A percentile compares a stretch with the other conserved stretches of the same genome.
Conservation (phyloP, 805 yeast species). For the Candida stauntonica region DNA sequence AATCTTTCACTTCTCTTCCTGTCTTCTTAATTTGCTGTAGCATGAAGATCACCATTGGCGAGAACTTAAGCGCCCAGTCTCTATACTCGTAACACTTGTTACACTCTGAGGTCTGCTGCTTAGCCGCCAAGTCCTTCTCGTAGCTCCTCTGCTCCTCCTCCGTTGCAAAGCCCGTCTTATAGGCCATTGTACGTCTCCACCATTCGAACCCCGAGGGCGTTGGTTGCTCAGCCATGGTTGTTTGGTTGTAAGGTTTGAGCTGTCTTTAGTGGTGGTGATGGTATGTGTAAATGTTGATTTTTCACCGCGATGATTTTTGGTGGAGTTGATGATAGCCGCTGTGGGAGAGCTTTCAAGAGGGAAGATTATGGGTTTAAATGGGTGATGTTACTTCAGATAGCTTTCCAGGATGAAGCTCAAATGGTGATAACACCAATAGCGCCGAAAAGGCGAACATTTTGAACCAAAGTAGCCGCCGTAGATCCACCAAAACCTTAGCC, state of each 20-base stretch:
- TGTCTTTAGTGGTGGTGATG: no score
- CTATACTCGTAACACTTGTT: conserved; percentile 65
- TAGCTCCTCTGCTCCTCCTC: conserved; percentile 49
- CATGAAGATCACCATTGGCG: conserved; percentile 88
- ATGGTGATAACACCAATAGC: no score
- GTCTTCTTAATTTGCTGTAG: conserved; percentile 67
- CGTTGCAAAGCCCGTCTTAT: conserved; percentile 64
- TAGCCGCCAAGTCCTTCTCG: conserved; percentile 47
- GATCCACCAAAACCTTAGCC: no score
- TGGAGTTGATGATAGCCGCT: no score
- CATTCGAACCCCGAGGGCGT: conserved; percentile 54
- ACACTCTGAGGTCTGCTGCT: conserved; percentile 52
- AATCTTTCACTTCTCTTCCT: conserved; percentile 44
- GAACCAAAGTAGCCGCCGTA: no score
- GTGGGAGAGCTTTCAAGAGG: no score
- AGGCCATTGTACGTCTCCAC: conserved; percentile 74
- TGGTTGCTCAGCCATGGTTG: not conserved
- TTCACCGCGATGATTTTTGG: no score
- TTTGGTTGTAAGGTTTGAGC: not conserved
- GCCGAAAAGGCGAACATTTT: no score
- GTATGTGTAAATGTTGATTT: no score
- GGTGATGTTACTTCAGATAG: no score
- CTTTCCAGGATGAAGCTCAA: no score
- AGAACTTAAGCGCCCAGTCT: conserved; percentile 73
- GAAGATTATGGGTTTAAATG: no score